These are phyloP conservation scores for Backusella luteola DNA, from an alignment of 192 early-diverging fungal species.

Conservation along the genomic window DNA sequence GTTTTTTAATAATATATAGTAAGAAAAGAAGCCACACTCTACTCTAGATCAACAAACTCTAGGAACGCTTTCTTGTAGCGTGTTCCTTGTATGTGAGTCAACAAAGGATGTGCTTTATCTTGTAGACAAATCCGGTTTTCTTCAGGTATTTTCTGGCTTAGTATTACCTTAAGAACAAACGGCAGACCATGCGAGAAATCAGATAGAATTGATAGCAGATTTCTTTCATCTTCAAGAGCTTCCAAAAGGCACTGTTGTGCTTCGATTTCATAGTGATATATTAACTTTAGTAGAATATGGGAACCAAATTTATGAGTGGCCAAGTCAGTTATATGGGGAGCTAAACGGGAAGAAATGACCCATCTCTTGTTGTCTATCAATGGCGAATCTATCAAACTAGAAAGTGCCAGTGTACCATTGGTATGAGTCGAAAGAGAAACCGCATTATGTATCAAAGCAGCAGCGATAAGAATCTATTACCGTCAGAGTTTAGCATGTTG, in stretches of 20 bases:
- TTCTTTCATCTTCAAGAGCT: constrained; percentile 34
- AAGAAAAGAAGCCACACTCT: too few species aligned
- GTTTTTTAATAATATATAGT: too few species aligned
- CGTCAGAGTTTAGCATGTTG: not conserved
- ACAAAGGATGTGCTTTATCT: not conserved
- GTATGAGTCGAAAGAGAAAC: constrained; percentile 75
- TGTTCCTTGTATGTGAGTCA: not conserved
- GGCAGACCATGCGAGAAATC: constrained; percentile 72
- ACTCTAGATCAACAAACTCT: not conserved
- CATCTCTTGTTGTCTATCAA: constrained; percentile 72
- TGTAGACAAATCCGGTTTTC: not conserved
- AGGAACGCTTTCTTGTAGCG: not conserved
- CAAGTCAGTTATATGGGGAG: constrained; percentile 68
- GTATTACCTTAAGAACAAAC: not conserved
- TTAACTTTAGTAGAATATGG: constrained; percentile 77
- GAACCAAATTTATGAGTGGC: constrained; percentile 88
- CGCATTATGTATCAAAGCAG: constrained; percentile 80
- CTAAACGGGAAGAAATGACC: constrained; percentile 76
- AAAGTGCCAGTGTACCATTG: constrained; percentile 84
- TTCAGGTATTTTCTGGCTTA: not conserved
- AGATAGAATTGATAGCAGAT: constrained; percentile 57
- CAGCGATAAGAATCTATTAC: constrained; percentile 78
- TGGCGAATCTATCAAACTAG: constrained; percentile 88
- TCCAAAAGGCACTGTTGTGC: constrained; percentile 82
- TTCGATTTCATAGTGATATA: constrained; percentile 81